Evolutionary conservation across 2,329 filamentous ascomycete species (phyloP), one percentile per base, ranked within the genome.

Genomic region (Endoconidiophora polonica): DNA sequence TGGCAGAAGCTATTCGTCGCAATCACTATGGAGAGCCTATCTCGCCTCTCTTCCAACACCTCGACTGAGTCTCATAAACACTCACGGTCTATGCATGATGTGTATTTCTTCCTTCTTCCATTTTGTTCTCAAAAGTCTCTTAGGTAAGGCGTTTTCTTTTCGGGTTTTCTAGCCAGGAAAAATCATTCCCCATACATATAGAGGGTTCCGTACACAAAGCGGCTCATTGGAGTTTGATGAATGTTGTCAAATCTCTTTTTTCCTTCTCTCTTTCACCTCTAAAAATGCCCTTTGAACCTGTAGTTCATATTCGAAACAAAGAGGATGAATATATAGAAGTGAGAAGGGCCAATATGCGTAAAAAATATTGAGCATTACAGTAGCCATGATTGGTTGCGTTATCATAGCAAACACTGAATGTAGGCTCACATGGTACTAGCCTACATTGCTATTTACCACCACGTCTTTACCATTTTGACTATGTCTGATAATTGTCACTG

Each of bases 11-110:
- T 46, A 96, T 98, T 58, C 77, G 91, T 59, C 79, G 91, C 59
- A 96, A 96, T 63, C 90, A 98, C 65, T 91, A 96, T 61, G 91
- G 91, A 65, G 90, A 95, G 68, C 81, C 82, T 56, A 83, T 86
- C 60, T 77, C 73, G 55, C 70, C 70, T 33, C 61, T 85, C 54
- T 86, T 85, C 64, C 80, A 83, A 61, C 78, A 81, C 57, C 74
- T 76, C 56, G 72, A 81, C 62, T 76, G 67, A 64, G 22, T 12
- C n/a, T 24, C 24, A 18, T 18, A 18, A 18, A 18, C 16, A 18
- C 16, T 41, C 10, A 22, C 16, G 39, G 39, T 22, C 41, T 44
- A 44, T 10, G 3, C 39, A 45, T 23, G 23, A 40, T 42, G 24
- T 20, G 14, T 10, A n/a, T 3, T 20, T 36, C 23, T 44, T n/a